Evolutionary conservation across 305 asterid genomes (phyloP).

Genomic region (Fraxinus latifolia): DNA sequence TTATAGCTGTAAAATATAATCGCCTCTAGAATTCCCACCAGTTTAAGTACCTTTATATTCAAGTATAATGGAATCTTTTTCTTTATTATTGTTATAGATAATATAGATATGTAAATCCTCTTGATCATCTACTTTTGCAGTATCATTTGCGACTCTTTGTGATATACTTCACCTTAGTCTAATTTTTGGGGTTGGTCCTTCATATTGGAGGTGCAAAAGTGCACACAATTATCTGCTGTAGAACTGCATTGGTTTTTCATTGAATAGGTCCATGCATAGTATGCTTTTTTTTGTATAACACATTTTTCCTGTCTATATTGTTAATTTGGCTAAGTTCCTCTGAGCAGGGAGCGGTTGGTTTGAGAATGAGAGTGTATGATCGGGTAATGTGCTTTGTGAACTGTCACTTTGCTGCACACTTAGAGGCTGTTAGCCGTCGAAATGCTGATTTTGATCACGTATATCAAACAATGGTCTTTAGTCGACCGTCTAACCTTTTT

Average conservation of each 20-base stretch:
- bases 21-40: not conserved
- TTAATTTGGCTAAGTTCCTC: constrained; percentile 23
- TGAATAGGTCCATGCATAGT: not conserved
- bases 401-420: constrained; percentile 97
- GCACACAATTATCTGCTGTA: not conserved
- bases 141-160: not conserved
- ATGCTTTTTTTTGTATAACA: not conserved
- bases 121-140: not conserved
- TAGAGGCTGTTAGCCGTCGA: constrained; percentile 85
- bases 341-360: constrained; percentile 94
- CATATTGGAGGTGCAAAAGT: not conserved
- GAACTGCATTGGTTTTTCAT: not conserved
- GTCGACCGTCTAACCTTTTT: constrained; percentile 65
- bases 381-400: constrained; percentile 84
- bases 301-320: constrained; percentile 1
- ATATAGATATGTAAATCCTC: not conserved
- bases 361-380: constrained; percentile 85
- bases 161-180: not conserved
- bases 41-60: not conserved
- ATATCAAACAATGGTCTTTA: constrained; percentile 74
- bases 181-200: not conserved
- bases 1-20: not conserved
- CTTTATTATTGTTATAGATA: not conserved
- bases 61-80: not conserved
- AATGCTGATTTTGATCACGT: constrained; percentile 96